Base-by-base conservation (phyloP, 768 basidiomycete species). In the Obba rivulosa region DNA sequence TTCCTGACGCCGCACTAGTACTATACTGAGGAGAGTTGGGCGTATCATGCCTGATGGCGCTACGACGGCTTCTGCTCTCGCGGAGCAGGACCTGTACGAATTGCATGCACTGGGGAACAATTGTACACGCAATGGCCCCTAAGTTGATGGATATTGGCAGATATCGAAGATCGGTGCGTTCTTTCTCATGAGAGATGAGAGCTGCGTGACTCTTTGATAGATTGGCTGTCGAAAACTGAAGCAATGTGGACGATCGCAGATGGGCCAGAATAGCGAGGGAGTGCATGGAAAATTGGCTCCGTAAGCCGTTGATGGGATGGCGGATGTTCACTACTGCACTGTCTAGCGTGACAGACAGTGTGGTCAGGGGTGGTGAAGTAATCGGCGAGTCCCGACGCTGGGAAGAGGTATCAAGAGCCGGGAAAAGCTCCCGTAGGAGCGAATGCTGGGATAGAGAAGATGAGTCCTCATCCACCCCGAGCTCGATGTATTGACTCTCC, bases 91-190 rank as follows among this genome's bases (percentile, higher is more conserved):
- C 38, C 25, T 60, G 50, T 1, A 50, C 46, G 31, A 60, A 52
- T 23, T 35, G 31, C 21, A 60, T 45, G 13, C 54, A 34, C 18
- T 58, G 57, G 9, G 58, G 57, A 16, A 56, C 35, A 31, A 58
- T 51, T 43, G 48, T 45, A 21, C 52, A 43, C 20, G 51, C 55
- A 2, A 43, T 31, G 10, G 41, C 43, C 17, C 48, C 51, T 17
- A 57, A 37, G 8, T 17, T 43, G 8, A 57, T 20, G 4, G 55
- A 56, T 16, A 53, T 10, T 9, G 49, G 22, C 17, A 55, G 4
- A 37, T 58, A 53, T 14, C 40, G 53, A 14, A 48, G 37, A 14
- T 14, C 13, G 8, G 44, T 69, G 46, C 68, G 68, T 35, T 70
- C 21, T 21, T 42, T 47, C 5, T 52, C 56, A 4, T 35, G 25